A percentile compares a stretch with the other conserved stretches of the same genome.
Conservation (phyloP, 352 stramenopile species). For the Phytopythium helicoides region DNA sequence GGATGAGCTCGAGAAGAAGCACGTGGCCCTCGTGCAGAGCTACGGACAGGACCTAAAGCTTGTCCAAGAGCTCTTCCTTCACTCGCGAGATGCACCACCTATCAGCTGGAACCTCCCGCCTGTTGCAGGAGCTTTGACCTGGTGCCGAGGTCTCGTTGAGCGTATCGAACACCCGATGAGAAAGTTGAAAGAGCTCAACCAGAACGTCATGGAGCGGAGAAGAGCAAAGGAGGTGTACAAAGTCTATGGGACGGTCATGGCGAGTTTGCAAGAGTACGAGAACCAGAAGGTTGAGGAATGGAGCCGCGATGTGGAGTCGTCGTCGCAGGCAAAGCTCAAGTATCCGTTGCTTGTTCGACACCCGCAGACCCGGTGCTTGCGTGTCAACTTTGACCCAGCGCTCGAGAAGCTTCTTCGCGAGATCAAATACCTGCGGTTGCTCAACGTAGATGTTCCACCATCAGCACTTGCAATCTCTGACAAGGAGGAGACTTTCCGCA, state of each 20-base stretch:
- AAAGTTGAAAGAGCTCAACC: constrained; percentile 95
- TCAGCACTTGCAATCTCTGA: constrained; percentile 95
- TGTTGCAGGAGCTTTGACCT: constrained; percentile 93
- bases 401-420: constrained; percentile 96
- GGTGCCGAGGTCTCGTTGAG: constrained; percentile 95
- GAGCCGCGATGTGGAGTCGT: constrained; percentile 94
- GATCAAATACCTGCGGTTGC: constrained; percentile 97
- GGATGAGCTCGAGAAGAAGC: constrained; percentile 97
- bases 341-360: constrained; percentile 92
- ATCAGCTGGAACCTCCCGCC: constrained; percentile 96
- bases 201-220: constrained; percentile 96
- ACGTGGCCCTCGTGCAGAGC: constrained; percentile 94
- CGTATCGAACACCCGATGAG: constrained; percentile 97
- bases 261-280: constrained; percentile 96
- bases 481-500: constrained; percentile 94
- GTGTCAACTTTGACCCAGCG: constrained; percentile 97
- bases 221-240: constrained; percentile 99
- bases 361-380: constrained; percentile 87
- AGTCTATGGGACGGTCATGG: constrained; percentile 95
- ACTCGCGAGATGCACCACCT: constrained; percentile 90
- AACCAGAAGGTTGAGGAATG: constrained; percentile 97
- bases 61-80: constrained; percentile 97
- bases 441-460: constrained; percentile 94
- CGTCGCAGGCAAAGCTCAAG: constrained; percentile 95
- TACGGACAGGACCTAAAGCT: constrained; percentile 96